phyloP scores from a whole-genome alignment of 1,284 basidiomycete genomes.

The Ceratobasidium papillatum region DNA sequence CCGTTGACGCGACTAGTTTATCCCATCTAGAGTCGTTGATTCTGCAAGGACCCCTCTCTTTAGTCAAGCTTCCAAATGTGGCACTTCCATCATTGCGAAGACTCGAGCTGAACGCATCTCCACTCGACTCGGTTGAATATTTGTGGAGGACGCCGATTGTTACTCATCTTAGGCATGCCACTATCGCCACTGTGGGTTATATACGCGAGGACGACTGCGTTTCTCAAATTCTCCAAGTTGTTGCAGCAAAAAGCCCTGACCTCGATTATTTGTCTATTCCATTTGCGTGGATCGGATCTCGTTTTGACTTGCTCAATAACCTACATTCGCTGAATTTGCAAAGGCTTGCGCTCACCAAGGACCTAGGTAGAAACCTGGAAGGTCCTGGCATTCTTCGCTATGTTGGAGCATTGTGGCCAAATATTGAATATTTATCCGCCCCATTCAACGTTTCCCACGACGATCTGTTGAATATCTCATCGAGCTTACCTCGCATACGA shows the following conservation, averaged over 20 bases:
- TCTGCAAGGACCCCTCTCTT: background rate
- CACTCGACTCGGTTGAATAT: background rate
- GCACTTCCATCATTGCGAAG: background rate
- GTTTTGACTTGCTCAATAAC: background rate
- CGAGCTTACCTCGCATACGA: background rate
- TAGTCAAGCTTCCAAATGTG: background rate
- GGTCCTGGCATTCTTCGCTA: background rate
- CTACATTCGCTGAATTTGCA: background rate
- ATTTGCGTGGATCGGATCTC: background rate
- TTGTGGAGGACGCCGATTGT: background rate
- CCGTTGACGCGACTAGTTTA: too few species aligned
- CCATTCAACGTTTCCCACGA: background rate
- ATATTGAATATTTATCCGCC: background rate
- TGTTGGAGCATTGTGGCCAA: background rate
- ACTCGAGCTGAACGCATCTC: background rate
- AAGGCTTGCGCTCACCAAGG: background rate
- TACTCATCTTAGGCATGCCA: background rate
- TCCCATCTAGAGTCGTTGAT: background rate
- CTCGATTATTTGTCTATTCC: background rate
- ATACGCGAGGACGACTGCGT: background rate
- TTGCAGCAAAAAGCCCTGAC: background rate
- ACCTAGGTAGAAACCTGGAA: background rate
- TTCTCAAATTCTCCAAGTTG: background rate
- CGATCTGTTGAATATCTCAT: background rate
- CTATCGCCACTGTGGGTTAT: background rate